phyloP scores from a whole-genome alignment of 2,329 filamentous ascomycete species.

The Ophiosphaerella korrae region DNA sequence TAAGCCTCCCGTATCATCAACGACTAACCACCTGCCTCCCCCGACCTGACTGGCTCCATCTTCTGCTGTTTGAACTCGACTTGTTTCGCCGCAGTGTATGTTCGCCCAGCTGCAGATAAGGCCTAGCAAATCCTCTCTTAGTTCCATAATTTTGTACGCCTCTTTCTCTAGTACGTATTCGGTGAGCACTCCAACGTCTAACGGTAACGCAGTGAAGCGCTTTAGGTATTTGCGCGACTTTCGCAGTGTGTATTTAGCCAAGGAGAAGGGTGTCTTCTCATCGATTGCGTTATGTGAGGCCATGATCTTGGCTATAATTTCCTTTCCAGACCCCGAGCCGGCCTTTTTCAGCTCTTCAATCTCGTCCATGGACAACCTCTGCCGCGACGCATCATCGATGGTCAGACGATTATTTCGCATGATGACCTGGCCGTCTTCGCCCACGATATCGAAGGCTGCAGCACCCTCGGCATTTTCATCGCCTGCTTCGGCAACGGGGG shows the following conservation, averaged over 20 bases:
- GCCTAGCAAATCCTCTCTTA: slow-evolving; percentile 82
- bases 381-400: slow-evolving; percentile 67
- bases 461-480: slow-evolving; percentile 42
- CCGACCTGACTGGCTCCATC: slow-evolving; percentile 45
- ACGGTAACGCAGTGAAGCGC: slow-evolving; percentile 80
- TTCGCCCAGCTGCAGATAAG: slow-evolving; percentile 89
- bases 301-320: slow-evolving; percentile 91
- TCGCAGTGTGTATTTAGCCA: slow-evolving; percentile 93
- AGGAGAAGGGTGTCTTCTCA: slow-evolving; percentile 90
- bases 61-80: slow-evolving; percentile 30
- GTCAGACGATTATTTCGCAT: slow-evolving; percentile 68
- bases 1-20: slow-evolving; percentile 86
- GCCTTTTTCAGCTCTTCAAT: slow-evolving; percentile 75
- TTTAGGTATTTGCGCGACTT: slow-evolving; percentile 94
- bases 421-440: slow-evolving; percentile 55
- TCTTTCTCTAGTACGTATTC: slow-evolving; percentile 85
- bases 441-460: slow-evolving; percentile 53
- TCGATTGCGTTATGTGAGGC: slow-evolving; percentile 87
- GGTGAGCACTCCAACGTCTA: slow-evolving; percentile 77
- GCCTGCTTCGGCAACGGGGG: slow-evolving; percentile 44
- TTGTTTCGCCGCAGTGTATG: slow-evolving; percentile 71
- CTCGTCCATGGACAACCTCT: slow-evolving; percentile 74
- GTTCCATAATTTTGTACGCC: slow-evolving; percentile 77
- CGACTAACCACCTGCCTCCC: slow-evolving; percentile 74
- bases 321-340: slow-evolving; percentile 78